phyloP scores from a whole-genome alignment of 306 rosid genomes.

The Trichosanthes cucumerina region DNA sequence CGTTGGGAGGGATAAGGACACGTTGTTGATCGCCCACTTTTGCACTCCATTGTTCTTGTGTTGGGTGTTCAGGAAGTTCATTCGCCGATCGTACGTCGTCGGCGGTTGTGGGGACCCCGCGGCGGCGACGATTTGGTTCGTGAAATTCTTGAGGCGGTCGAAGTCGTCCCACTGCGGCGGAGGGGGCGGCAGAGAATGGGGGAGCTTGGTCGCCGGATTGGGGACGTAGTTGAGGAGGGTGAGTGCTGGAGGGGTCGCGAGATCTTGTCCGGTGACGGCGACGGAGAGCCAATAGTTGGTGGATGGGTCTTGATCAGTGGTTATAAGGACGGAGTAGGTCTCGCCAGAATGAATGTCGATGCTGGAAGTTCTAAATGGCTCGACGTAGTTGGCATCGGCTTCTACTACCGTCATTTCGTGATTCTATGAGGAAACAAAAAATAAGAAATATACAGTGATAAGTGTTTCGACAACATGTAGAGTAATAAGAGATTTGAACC shows the following conservation, averaged over 20 bases:
- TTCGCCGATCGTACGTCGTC: conserved; percentile 16
- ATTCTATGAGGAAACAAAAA: conserved; percentile 16
- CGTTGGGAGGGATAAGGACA: conserved; percentile 46
- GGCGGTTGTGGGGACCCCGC: conserved; percentile 60
- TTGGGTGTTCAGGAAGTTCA: conserved; percentile 66
- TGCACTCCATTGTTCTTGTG: conserved; percentile 34
- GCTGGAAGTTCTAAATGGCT: conserved; percentile 44
- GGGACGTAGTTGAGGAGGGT: conserved; percentile 47
- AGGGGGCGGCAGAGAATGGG: conserved; percentile 30
- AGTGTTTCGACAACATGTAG: too few species aligned
- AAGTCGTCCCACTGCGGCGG: conserved; percentile 58
- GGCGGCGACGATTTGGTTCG: conserved; percentile 37
- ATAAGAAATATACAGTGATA: too few species aligned
- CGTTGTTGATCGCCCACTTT: conserved; percentile 58
- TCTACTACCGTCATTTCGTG: conserved; percentile 75
- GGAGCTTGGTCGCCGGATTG: conserved; percentile 25
- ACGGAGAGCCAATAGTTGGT: conserved; percentile 61
- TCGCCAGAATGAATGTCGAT: conserved; percentile 76
- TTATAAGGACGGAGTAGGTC: conserved; percentile 57
- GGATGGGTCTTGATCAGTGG: conserved; percentile 51
- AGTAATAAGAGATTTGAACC: too few species aligned
- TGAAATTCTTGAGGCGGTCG: conserved; percentile 41
- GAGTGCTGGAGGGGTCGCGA: conserved; percentile 41
- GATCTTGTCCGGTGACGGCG: conserved; percentile 55
- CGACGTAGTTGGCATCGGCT: conserved; percentile 61